These are phyloP conservation scores for Hortiboletus campestris DNA, from an alignment of 768 basidiomycete genomes.

Conservation along the genomic window DNA sequence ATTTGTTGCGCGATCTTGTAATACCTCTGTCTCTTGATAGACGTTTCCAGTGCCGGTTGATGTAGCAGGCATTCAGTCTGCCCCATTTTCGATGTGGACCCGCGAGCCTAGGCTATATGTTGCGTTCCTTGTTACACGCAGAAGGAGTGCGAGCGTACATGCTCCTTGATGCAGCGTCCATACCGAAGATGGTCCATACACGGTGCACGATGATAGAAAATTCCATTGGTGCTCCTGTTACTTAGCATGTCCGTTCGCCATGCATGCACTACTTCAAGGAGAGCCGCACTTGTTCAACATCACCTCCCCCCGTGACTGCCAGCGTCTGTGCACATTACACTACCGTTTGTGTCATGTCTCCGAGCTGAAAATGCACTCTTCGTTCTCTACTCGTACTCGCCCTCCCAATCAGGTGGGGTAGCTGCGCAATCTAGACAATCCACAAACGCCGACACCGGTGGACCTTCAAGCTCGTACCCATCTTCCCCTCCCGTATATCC, in stretches of 20 bases:
- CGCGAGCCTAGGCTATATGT: background rate
- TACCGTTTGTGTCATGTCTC: background rate
- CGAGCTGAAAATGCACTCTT: background rate
- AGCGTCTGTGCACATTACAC: background rate
- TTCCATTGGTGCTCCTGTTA: background rate
- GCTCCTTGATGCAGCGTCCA: background rate
- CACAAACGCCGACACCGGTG: background rate
- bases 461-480: background rate
- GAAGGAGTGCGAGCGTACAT: background rate
- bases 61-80: background rate
- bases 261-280: background rate
- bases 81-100: background rate
- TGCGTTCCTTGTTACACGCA: background rate
- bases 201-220: background rate
- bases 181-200: background rate
- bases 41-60: background rate
- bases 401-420: background rate
- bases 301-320: background rate
- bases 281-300: background rate
- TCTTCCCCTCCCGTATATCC: constrained; percentile 5
- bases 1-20: constrained; percentile 5
- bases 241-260: background rate
- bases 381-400: background rate
- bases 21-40: background rate
- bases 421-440: background rate